These are phyloP conservation scores for Ceratobasidium sp. DNA, from an alignment of 1,284 basidiomycete species.

Conservation along the genomic window DNA sequence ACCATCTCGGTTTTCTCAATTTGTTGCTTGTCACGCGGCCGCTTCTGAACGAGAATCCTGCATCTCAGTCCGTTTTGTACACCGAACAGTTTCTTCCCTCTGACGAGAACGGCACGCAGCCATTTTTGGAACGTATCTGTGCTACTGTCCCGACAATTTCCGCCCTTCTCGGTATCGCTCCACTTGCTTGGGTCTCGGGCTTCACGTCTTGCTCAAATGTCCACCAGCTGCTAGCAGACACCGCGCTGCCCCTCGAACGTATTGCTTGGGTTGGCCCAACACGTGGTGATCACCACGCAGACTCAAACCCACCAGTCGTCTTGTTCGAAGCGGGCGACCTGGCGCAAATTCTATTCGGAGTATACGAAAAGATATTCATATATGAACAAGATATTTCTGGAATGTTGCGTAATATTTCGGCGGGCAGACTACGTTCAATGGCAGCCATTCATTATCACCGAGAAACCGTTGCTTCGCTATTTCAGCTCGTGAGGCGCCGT, in stretches of 20 bases:
- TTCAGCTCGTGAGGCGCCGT: neutral
- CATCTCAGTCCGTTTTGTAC: neutral
- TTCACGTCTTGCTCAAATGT: conserved; percentile 19
- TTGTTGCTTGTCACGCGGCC: neutral
- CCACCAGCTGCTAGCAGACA: neutral
- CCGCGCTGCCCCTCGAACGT: conserved; percentile 16
- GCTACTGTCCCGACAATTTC: conserved; percentile 15
- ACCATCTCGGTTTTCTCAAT: conserved; percentile 15
- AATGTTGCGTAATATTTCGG: neutral
- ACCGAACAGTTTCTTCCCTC: neutral
- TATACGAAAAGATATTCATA: conserved; percentile 53
- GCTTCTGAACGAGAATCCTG: neutral
- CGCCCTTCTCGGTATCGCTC: conserved; percentile 13
- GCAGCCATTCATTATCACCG: neutral
- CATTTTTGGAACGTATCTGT: conserved; percentile 15
- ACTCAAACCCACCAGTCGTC: neutral
- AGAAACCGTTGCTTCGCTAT: neutral
- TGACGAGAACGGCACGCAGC: neutral
- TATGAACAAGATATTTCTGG: conserved; percentile 10
- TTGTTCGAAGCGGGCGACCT: conserved; percentile 5
- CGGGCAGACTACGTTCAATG: neutral
- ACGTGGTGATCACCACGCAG: neutral
- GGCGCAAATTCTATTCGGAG: neutral
- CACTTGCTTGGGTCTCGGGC: conserved; percentile 3
- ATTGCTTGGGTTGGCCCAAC: conserved; percentile 27